phyloP scores from a whole-genome alignment of 2,329 filamentous ascomycete species.

The Aspergillus pseudonomiae region DNA sequence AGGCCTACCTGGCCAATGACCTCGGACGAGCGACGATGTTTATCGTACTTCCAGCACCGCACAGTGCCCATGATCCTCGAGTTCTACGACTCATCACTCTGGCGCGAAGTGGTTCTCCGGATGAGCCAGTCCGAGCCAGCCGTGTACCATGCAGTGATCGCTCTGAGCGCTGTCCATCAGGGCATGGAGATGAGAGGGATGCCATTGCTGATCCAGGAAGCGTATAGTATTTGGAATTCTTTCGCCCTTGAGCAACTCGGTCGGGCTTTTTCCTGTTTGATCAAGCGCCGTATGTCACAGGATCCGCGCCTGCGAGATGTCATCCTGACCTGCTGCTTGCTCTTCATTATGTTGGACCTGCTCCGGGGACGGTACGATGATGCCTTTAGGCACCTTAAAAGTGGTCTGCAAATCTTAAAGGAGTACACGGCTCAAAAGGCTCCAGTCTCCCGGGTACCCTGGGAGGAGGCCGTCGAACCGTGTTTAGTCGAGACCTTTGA shows the following conservation, averaged over 20 bases:
- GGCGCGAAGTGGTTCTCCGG: conserved; percentile 17
- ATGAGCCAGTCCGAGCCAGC: conserved; percentile 18
- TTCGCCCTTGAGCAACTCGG: conserved; percentile 2
- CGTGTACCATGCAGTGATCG: conserved; percentile 21
- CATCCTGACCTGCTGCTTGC: conserved; percentile 19
- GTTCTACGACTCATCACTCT: conserved; percentile 10
- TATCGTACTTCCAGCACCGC: conserved; percentile 4
- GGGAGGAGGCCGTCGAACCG: neutral
- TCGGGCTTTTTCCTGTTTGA: conserved; percentile 8
- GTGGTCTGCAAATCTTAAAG: neutral
- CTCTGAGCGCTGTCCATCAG: conserved; percentile 18
- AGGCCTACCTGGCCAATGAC: neutral
- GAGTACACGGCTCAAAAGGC: neutral
- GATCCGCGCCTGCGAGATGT: conserved; percentile 18
- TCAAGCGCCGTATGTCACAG: conserved; percentile 13
- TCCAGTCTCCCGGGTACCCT: neutral
- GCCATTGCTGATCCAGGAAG: neutral
- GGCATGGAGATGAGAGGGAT: conserved; percentile 3
- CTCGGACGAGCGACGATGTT: conserved; percentile 3
- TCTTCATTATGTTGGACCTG: conserved; percentile 19
- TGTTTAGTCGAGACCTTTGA: neutral
- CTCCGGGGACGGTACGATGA: conserved; percentile 15
- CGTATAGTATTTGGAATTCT: neutral
- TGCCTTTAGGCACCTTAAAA: conserved; percentile 15
- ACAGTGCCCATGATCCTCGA: neutral